Conservation (phyloP, 345 rosid genomes). For the Odontarrhena argentea region DNA sequence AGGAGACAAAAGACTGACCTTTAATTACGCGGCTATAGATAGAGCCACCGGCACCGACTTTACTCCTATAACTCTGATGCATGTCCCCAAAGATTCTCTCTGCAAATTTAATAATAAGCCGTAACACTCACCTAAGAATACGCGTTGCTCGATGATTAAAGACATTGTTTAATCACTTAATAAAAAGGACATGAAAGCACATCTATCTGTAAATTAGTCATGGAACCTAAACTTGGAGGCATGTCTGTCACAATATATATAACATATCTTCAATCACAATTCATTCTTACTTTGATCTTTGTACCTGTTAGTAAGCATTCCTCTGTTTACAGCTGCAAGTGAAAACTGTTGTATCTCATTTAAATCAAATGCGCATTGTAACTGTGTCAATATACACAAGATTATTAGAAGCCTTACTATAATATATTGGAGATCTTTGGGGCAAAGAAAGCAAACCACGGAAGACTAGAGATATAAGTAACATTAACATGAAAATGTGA, state of each 20-base stretch:
- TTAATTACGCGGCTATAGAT: constrained; percentile 43
- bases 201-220: constrained; percentile 8
- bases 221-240: constrained; percentile 20
- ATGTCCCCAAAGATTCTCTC: constrained; percentile 44
- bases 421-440: not conserved
- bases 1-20: constrained; percentile 35
- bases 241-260: constrained; percentile 31
- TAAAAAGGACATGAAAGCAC: constrained; percentile 20
- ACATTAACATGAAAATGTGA: constrained; percentile 16
- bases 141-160: constrained; percentile 34
- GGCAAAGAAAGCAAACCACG: not conserved
- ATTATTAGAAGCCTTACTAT: too few relatives aligned
- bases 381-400: too few relatives aligned
- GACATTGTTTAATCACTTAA: not conserved
- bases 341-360: too few relatives aligned
- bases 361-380: too few relatives aligned
- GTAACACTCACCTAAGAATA: constrained; percentile 26
- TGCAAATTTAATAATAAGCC: constrained; percentile 14
- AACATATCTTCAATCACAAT: constrained; percentile 23
- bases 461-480: not conserved
- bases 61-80: constrained; percentile 31
- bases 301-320: too few relatives aligned
- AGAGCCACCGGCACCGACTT: constrained; percentile 44
- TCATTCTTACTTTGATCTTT: not conserved
- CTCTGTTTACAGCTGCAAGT: too few relatives aligned